Conservation (phyloP, 352 stramenopile genomes). For the Globisporangium yorkense region DNA sequence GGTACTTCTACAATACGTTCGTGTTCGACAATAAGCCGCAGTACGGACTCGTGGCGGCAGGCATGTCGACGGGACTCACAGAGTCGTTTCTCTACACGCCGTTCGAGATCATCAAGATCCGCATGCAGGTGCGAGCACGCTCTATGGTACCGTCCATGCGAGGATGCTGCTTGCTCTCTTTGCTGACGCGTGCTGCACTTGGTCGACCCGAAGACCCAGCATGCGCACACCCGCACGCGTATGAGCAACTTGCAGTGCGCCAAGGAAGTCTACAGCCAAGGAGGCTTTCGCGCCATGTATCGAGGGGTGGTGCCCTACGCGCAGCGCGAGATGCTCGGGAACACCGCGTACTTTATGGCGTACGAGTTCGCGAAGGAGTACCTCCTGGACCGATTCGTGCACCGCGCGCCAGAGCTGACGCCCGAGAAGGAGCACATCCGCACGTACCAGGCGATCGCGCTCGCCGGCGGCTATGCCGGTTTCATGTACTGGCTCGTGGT, state of each 20-base stretch:
- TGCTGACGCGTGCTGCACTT: not conserved
- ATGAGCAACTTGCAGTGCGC: conserved; percentile 76
- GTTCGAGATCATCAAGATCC: conserved; percentile 73
- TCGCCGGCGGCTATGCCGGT: conserved; percentile 64
- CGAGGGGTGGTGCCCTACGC: conserved; percentile 59
- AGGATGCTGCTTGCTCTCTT: not conserved
- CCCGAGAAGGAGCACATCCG: conserved; percentile 51
- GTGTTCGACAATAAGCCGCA: conserved; percentile 46
- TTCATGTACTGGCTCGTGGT: conserved; percentile 84
- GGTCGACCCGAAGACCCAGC: conserved; percentile 31
- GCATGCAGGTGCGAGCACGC: conserved; percentile 35
- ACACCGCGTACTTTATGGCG: conserved; percentile 80
- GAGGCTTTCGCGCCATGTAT: conserved; percentile 66
- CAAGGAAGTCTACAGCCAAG: conserved; percentile 53
- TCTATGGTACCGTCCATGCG: not conserved
- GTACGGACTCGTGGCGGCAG: conserved; percentile 42
- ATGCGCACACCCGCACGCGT: conserved; percentile 38
- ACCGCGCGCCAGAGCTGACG: conserved; percentile 25
- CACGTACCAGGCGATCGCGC: conserved; percentile 70
- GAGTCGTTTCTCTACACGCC: conserved; percentile 64
- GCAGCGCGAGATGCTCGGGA: conserved; percentile 77
- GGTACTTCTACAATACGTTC: conserved; percentile 64
- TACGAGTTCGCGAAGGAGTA: conserved; percentile 69
- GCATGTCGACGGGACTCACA: conserved; percentile 54
- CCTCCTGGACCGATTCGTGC: conserved; percentile 54